Conservation (phyloP, 202 grass and related monocot genomes). For the Dendrocalamus latiflorus region DNA sequence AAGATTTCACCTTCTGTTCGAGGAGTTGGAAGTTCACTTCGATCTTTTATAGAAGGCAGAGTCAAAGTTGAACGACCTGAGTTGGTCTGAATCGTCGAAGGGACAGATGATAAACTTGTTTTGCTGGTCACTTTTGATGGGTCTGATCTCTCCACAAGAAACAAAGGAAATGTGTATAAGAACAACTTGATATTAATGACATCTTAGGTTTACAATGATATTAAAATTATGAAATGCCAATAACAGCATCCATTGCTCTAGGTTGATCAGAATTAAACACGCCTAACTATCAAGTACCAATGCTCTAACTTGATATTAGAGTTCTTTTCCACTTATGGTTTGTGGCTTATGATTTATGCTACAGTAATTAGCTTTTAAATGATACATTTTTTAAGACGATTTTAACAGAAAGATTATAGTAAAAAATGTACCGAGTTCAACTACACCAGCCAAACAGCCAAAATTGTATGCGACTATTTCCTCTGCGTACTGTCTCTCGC, state of each 20-base stretch:
- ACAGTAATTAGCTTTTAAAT: no score
- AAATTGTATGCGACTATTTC: no score
- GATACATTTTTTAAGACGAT: no score
- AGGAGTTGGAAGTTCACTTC: conserved; percentile 40
- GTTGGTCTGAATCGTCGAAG: conserved; percentile 50
- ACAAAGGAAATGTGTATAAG: conserved; percentile 25
- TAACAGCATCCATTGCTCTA: neutral
- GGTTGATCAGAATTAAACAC: neutral
- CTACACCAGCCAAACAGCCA: no score
- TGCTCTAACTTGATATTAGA: neutral
- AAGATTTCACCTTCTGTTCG: conserved; percentile 85
- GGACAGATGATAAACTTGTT: conserved; percentile 54
- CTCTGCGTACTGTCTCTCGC: no score
- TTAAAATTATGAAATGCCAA: neutral
- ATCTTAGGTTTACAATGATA: neutral
- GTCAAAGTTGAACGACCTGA: conserved; percentile 57
- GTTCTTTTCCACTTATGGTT: no score
- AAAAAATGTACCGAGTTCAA: no score
- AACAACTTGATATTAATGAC: neutral
- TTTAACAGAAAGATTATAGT: no score
- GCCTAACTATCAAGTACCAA: neutral
- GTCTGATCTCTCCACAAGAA: conserved; percentile 39
- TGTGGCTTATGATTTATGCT: no score
- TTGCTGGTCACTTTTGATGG: conserved; percentile 66
- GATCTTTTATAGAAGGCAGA: conserved; percentile 48